Percentiles rank a stretch among this genome's conserved stretches.
These are phyloP conservation scores for Vitis cinerea DNA, from an alignment of 164 flowering plant genomes.

Conservation along the genomic window DNA sequence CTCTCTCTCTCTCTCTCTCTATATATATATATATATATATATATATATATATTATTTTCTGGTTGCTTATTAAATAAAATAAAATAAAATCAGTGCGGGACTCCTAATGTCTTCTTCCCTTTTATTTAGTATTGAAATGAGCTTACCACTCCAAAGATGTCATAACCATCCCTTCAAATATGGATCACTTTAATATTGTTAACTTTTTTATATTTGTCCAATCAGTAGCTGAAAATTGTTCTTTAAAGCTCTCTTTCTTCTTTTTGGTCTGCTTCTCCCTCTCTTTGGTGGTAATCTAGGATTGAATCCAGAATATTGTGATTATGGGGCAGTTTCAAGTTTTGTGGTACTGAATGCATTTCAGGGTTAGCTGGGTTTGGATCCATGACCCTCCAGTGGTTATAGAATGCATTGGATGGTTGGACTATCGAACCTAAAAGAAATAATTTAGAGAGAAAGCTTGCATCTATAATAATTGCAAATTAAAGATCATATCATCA, in stretches of 20 bases:
- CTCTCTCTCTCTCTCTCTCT: no score
- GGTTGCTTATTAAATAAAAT: no score
- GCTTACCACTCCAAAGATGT: no score
- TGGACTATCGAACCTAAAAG: no score
- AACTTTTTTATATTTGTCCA: background rate
- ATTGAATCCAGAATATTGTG: background rate
- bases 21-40: no score
- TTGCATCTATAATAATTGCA: background rate
- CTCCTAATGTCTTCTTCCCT: background rate
- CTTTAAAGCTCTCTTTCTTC: background rate
- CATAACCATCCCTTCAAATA: background rate
- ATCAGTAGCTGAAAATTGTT: background rate
- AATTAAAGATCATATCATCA: background rate
- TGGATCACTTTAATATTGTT: background rate
- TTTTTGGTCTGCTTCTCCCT: background rate
- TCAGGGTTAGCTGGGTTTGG: no score
- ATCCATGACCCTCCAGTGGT: no score
- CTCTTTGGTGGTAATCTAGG: background rate
- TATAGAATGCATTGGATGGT: no score
- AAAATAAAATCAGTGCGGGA: no score
- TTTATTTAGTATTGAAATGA: background rate
- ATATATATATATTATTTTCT: no score
- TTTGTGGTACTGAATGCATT: no score
- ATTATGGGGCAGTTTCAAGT: background rate
- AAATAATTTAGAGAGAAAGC: no score